Evolutionary conservation across 306 rosid genomes (phyloP).

Genomic region (Vigna trinervia): DNA sequence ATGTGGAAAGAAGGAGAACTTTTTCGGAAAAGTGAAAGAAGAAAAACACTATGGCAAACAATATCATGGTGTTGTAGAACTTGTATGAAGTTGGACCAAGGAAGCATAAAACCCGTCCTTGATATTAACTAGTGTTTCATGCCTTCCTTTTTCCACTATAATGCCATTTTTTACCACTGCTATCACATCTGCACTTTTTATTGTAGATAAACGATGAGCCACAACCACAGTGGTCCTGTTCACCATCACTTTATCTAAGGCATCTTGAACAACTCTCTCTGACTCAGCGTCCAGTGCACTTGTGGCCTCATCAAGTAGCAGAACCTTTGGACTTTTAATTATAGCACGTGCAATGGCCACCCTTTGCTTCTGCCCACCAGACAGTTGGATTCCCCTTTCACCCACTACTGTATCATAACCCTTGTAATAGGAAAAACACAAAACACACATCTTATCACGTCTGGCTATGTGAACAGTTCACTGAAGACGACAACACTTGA

Average conservation of each 20-base stretch:
- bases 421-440: slow-evolving; percentile 35
- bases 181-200: slow-evolving; percentile 74
- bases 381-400: slow-evolving; percentile 73
- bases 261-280: slow-evolving; percentile 83
- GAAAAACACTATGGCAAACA: too few species aligned
- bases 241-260: slow-evolving; percentile 74
- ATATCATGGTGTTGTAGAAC: slow-evolving; percentile 47
- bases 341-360: slow-evolving; percentile 84
- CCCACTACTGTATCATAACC: slow-evolving; percentile 77
- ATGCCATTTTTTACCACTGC: slow-evolving; percentile 80
- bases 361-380: slow-evolving; percentile 82
- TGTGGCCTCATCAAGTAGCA: slow-evolving; percentile 80
- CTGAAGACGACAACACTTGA: not conserved
- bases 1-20: not conserved
- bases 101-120: slow-evolving; percentile 76
- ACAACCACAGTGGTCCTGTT: slow-evolving; percentile 71
- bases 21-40: not conserved
- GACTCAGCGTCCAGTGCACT: slow-evolving; percentile 87
- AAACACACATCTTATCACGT: not conserved
- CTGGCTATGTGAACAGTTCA: not conserved
- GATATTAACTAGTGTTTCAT: slow-evolving; percentile 60
- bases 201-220: slow-evolving; percentile 78
- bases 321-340: slow-evolving; percentile 70
- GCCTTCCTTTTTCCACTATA: slow-evolving; percentile 75
- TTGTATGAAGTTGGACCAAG: slow-evolving; percentile 64